Conservation (phyloP, 805 yeast genomes). For the Dipodascus albidus region DNA sequence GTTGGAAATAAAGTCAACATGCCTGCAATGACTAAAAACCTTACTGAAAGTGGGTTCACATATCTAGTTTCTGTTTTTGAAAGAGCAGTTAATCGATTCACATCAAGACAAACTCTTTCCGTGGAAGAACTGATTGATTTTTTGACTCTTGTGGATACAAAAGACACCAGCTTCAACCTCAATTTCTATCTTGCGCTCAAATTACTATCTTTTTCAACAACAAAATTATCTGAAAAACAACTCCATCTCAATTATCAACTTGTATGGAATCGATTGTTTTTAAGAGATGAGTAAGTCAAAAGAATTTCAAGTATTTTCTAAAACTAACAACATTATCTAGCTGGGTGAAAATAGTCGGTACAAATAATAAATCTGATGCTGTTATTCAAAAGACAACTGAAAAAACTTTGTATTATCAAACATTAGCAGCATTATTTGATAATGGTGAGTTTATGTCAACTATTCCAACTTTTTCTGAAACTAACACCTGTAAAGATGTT, state of each 20-base stretch:
- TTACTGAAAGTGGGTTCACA: conserved; percentile 13
- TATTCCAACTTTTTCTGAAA: conserved; percentile 2
- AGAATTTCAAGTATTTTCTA: conserved; percentile 16
- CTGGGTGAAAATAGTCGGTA: conserved; percentile 33
- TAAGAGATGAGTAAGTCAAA: conserved; percentile 26
- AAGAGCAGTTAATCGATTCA: conserved; percentile 23
- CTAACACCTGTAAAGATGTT: conserved; percentile 5
- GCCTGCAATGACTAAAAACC: neutral
- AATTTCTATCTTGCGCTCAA: conserved; percentile 39
- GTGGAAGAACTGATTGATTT: conserved; percentile 38
- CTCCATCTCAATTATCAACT: conserved; percentile 28
- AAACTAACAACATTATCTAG: neutral
- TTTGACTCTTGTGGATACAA: conserved; percentile 35
- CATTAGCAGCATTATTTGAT: conserved; percentile 22
- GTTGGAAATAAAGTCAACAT: neutral
- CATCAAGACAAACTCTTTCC: conserved; percentile 24
- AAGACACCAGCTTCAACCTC: conserved; percentile 17
- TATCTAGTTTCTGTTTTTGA: conserved; percentile 19
- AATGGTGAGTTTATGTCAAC: neutral
- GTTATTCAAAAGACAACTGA: conserved; percentile 29
- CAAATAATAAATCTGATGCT: conserved; percentile 32
- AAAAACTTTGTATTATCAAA: conserved; percentile 35
- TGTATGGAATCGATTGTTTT: conserved; percentile 52
- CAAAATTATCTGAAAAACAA: conserved; percentile 18
- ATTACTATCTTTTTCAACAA: conserved; percentile 31